Conservation (phyloP, 2,329 filamentous ascomycete species). For the Microsporum canis region DNA sequence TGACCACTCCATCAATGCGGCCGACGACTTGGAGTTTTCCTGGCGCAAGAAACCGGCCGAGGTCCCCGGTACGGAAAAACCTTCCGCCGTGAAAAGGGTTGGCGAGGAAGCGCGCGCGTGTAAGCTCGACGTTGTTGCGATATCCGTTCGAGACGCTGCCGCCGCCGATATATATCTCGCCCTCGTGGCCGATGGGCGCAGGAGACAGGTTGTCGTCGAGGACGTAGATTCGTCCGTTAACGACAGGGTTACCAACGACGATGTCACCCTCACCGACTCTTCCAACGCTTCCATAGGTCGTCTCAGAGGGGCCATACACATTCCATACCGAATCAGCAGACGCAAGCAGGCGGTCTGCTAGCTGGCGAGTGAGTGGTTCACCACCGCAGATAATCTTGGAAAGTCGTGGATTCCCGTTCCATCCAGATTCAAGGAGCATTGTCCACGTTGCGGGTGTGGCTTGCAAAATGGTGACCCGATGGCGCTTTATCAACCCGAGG, state of each 20-base stretch:
- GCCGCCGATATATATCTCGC: conserved; percentile 34
- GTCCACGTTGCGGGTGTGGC: conserved; percentile 13
- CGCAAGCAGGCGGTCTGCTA: conserved; percentile 11
- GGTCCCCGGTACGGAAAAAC: conserved; percentile 5
- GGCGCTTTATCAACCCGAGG: conserved; percentile 11
- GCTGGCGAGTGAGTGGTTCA: not conserved
- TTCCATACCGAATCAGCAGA: conserved; percentile 10
- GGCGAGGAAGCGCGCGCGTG: conserved; percentile 15
- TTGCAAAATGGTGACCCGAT: conserved; percentile 7
- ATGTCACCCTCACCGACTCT: conserved; percentile 1
- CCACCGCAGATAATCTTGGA: not conserved
- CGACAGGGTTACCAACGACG: conserved; percentile 20
- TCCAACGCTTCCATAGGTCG: conserved; percentile 11
- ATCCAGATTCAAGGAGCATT: conserved; percentile 13
- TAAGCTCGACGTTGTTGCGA: conserved; percentile 13
- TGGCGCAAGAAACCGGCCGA: not conserved
- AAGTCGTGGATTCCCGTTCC: not conserved
- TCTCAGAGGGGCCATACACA: conserved; percentile 19
- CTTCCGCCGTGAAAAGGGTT: conserved; percentile 9
- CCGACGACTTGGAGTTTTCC: conserved; percentile 2
- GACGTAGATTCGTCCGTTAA: conserved; percentile 31
- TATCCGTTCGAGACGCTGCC: conserved; percentile 20
- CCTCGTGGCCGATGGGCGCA: conserved; percentile 31
- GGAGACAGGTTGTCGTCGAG: conserved; percentile 30
- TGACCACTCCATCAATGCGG: conserved; percentile 1